These are phyloP conservation scores for Blastocystis sp. DNA, from an alignment of 352 stramenopile species.

Conservation along the genomic window DNA sequence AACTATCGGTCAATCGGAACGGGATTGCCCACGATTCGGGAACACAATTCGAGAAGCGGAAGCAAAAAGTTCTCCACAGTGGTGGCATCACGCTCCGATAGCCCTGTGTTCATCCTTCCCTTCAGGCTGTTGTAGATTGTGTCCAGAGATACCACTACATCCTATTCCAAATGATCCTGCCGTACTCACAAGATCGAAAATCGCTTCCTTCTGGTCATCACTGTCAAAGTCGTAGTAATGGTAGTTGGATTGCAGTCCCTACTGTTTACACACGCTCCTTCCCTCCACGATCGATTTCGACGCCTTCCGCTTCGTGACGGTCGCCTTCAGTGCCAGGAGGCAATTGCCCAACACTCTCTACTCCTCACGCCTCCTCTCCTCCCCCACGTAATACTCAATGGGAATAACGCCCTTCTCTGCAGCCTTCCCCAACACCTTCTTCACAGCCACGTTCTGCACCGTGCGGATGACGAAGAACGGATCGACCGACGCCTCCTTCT, in stretches of 20 bases:
- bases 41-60: background rate
- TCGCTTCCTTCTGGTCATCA: background rate
- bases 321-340: background rate
- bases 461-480: background rate
- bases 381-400: background rate
- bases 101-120: background rate
- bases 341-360: constrained; percentile 1
- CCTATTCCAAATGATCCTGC: background rate
- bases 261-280: background rate
- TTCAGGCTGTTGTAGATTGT: background rate
- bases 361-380: background rate
- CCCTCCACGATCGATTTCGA: background rate
- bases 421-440: background rate
- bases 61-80: constrained; percentile 3
- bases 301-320: background rate
- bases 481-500: background rate
- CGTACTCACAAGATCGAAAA: constrained; percentile 23
- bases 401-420: background rate
- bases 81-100: background rate
- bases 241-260: constrained; percentile 39
- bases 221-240: constrained; percentile 39
- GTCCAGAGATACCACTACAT: constrained; percentile 13
- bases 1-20: background rate
- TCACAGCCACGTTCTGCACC: constrained; percentile 6
- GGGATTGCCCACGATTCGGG: background rate